Conservation (phyloP, 371 early-diverging fungal genomes). For the Saksenaea vasiformis region DNA sequence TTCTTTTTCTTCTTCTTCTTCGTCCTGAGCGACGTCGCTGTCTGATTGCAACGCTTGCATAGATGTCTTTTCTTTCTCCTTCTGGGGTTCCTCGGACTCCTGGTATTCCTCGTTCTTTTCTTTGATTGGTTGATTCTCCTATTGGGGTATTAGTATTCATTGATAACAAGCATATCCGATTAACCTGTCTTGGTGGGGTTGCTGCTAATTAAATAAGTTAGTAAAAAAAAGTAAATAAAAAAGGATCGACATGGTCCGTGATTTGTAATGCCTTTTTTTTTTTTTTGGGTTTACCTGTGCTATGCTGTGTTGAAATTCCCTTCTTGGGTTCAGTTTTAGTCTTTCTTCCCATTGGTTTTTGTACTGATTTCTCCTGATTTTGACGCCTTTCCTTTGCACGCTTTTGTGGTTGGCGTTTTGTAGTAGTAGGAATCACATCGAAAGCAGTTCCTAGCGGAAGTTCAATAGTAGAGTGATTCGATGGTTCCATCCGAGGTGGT, state of each 20-base stretch:
- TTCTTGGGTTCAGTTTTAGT: constrained; percentile 11
- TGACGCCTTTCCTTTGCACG: constrained; percentile 9
- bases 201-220: background rate
- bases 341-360: constrained; percentile 17
- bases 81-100: background rate
- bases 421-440: constrained; percentile 11
- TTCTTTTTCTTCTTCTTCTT: background rate
- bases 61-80: background rate
- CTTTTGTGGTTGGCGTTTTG: constrained; percentile 10
- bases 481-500: background rate
- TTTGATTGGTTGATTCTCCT: background rate
- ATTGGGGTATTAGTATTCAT: background rate
- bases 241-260: background rate
- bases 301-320: background rate
- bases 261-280: background rate
- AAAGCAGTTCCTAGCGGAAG: background rate
- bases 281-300: background rate
- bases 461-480: background rate
- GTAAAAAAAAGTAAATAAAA: too few relatives aligned
- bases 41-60: background rate
- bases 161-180: background rate
- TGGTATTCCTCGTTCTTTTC: background rate
- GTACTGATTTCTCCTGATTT: constrained; percentile 9
- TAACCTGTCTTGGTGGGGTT: background rate
- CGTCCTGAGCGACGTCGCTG: background rate